These are phyloP conservation scores for Chloranthus sessilifolius DNA, from an alignment of 164 flowering plant genomes.

Conservation along the genomic window DNA sequence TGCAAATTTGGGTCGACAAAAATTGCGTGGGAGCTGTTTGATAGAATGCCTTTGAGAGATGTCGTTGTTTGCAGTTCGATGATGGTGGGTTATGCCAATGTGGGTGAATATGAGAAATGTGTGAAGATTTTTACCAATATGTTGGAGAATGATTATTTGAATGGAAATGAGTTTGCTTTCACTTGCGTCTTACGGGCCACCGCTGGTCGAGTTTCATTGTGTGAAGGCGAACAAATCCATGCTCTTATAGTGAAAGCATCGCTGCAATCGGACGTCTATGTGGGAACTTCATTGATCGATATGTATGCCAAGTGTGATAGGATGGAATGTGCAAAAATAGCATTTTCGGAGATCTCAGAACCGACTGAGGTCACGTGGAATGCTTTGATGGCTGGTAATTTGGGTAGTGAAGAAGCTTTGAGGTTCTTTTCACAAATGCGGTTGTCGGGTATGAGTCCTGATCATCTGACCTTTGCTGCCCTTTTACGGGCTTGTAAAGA, in stretches of 20 bases:
- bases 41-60: slow-evolving; percentile 13
- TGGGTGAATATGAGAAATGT: slow-evolving; percentile 11
- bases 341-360: slow-evolving; percentile 11
- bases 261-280: slow-evolving; percentile 16
- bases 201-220: slow-evolving; percentile 7
- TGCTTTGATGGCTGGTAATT: slow-evolving; percentile 23
- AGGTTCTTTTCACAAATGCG: slow-evolving; percentile 14
- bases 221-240: slow-evolving; percentile 20
- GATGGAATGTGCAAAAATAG: slow-evolving; percentile 12
- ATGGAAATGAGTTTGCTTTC: slow-evolving; percentile 15
- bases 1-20: slow-evolving; percentile 10
- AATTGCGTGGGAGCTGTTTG: slow-evolving; percentile 17
- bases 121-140: slow-evolving; percentile 13
- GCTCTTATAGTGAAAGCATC: slow-evolving; percentile 14
- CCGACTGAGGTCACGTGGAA: slow-evolving; percentile 26
- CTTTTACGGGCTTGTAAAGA: slow-evolving; percentile 20
- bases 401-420: slow-evolving; percentile 10
- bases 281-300: slow-evolving; percentile 23
- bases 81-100: slow-evolving; percentile 23
- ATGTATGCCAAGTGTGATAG: slow-evolving; percentile 18
- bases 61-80: slow-evolving; percentile 18
- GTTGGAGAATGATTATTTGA: slow-evolving; percentile 6
- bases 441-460: slow-evolving; percentile 17
- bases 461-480: slow-evolving; percentile 21
- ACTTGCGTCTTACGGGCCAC: slow-evolving; percentile 18